Evolutionary conservation across 2,329 filamentous ascomycete genomes (phyloP), one percentile per base, ranked within the genome.

Genomic region (Phialemoniopsis sp.): DNA sequence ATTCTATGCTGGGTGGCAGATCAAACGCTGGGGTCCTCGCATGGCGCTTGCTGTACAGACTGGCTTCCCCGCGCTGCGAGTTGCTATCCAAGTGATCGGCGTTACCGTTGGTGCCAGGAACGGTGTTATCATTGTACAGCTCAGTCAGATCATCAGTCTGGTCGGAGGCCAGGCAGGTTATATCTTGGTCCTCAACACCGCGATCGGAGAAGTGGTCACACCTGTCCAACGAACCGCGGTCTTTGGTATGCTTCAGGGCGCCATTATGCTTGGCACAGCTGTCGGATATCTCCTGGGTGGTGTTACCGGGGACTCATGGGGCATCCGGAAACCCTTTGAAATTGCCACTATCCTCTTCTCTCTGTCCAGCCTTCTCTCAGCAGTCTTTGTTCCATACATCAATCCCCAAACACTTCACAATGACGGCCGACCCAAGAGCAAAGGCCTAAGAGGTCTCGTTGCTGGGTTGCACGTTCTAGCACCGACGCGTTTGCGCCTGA

Each of bases 141-240:
- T 62, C 18, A 82, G 77, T 0, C 84, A 88, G 60, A 60, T 82
- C 13, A 81, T 87, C 39, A 85, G 80, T 0, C 66, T 87, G 13
- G 47, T 87, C 3, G 84, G 84, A 1, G 84, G 84, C 0, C 83
- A 83, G 0, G 75, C 76, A 1, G 84, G 84, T 0, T 87, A 86
- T 50, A 72, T 87, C 62, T 68, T 87, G 4, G 74, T 82, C 2
- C 65, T 86, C 16, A 87, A 87, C 48, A 80, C 82, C 12, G 79
- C 83, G 33, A 79, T 82, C 1, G 75, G 81, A 2, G 82, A 87
- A 53, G 64, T 85, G 3, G 76, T 84, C 0, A 66, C 74, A 30
- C 73, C 80, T 0, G 62, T 70, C 15, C 65, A 76, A 39, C 67
- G 83, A 4, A 88, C 84, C 0, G 77, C 70, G 1, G 74, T 82